phyloP scores from a whole-genome alignment of 106 monocot genomes.

The Acorus calamus region DNA sequence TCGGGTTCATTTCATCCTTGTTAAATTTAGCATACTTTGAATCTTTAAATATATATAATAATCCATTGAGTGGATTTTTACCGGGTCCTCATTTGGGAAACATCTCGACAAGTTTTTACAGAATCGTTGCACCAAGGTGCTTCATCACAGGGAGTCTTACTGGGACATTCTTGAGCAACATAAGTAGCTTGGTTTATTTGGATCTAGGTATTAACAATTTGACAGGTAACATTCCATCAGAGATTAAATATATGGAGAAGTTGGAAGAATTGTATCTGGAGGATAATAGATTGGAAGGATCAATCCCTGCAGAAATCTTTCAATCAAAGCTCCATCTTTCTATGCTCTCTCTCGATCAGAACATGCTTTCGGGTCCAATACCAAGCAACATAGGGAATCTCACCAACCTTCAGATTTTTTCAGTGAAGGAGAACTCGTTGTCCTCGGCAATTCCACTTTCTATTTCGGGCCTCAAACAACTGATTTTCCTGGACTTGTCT shows the following conservation, averaged over 20 bases:
- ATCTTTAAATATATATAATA: too few relatives aligned
- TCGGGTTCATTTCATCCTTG: constrained; percentile 1
- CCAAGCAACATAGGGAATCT: background rate
- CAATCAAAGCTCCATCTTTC: background rate
- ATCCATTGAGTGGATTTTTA: too few relatives aligned
- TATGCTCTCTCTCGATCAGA: background rate
- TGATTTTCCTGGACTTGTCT: background rate
- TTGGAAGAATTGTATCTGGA: background rate
- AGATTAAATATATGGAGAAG: too few relatives aligned
- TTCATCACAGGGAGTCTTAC: too few relatives aligned
- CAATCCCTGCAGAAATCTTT: background rate
- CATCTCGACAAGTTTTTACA: too few relatives aligned
- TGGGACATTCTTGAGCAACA: too few relatives aligned
- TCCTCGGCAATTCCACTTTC: background rate
- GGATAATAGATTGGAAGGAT: background rate
- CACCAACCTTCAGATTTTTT: background rate
- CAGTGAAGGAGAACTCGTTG: background rate
- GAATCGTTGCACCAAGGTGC: too few relatives aligned
- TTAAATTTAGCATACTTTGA: background rate
- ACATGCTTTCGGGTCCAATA: constrained; percentile 1
- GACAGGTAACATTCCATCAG: too few relatives aligned
- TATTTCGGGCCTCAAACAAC: background rate
- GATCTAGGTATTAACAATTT: too few relatives aligned
- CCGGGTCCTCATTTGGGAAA: too few relatives aligned
- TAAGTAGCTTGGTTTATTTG: too few relatives aligned